Conservation (phyloP, 768 basidiomycete species). For the Termitomyces eurrhizus region DNA sequence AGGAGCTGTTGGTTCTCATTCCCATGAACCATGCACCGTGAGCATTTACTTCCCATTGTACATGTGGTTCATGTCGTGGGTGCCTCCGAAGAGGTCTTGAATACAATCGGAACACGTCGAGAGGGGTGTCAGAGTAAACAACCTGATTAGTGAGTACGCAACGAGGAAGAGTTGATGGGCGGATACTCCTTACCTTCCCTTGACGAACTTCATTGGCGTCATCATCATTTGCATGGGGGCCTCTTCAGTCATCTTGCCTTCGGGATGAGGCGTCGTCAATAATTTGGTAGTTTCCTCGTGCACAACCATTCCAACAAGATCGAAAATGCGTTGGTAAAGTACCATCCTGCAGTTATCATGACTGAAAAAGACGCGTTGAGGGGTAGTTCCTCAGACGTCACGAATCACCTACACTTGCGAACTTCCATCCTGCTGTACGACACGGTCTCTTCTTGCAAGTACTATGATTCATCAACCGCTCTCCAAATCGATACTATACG, state of each 20-base stretch:
- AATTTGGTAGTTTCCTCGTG: not conserved
- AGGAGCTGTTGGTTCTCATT: not conserved
- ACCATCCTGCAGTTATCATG: not conserved
- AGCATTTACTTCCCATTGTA: conserved; percentile 2
- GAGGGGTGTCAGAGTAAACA: not conserved
- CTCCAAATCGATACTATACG: too few species aligned
- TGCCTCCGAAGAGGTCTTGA: not conserved
- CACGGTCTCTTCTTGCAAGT: too few species aligned
- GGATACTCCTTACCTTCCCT: too few species aligned
- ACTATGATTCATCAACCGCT: too few species aligned
- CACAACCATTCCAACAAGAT: not conserved
- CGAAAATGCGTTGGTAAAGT: not conserved
- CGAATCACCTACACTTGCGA: not conserved
- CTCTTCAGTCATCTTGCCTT: not conserved
- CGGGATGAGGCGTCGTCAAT: not conserved
- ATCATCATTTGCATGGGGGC: not conserved
- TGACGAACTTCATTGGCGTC: not conserved
- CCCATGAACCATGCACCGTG: not conserved
- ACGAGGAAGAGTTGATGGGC: too few species aligned
- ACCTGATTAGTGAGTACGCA: not conserved
- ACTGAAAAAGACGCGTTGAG: not conserved
- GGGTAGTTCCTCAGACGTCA: not conserved
- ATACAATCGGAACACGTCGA: not conserved
- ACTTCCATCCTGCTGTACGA: too few species aligned
- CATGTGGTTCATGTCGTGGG: conserved; percentile 5